Conservation (phyloP, 345 rosid genomes). For the Gossypium longicalyx region DNA sequence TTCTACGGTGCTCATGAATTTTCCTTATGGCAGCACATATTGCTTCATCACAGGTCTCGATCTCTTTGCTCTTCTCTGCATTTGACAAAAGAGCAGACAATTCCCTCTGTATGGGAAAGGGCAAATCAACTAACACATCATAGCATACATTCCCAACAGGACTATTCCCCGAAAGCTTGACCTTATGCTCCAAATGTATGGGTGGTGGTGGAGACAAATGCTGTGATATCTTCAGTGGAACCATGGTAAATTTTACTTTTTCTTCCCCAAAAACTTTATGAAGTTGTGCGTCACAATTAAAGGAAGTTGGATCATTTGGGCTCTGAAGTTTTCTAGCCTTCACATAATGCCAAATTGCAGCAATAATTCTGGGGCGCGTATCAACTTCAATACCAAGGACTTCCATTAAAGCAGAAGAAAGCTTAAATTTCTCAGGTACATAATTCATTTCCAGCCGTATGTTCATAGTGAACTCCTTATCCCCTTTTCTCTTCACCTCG, state of each 20-base stretch:
- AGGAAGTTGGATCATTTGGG: constrained; percentile 79
- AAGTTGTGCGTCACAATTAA: constrained; percentile 79
- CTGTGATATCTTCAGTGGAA: constrained; percentile 80
- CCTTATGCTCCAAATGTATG: constrained; percentile 80
- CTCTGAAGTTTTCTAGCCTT: constrained; percentile 93
- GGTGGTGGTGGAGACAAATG: constrained; percentile 88
- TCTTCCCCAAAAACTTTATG: constrained; percentile 91
- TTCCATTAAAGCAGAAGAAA: constrained; percentile 80
- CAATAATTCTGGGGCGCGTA: constrained; percentile 92
- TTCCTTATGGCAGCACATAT: constrained; percentile 87
- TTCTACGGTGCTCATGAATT: constrained; percentile 87
- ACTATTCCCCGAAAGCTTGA: constrained; percentile 81
- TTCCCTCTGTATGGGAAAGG: constrained; percentile 90
- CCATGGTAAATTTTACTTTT: constrained; percentile 74
- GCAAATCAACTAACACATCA: constrained; percentile 91
- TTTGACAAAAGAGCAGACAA: constrained; percentile 71
- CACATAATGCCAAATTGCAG: constrained; percentile 97
- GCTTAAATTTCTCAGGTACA: constrained; percentile 87
- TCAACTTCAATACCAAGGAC: constrained; percentile 97
- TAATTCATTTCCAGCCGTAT: constrained; percentile 89
- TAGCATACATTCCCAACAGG: constrained; percentile 87
- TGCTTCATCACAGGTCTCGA: constrained; percentile 89
- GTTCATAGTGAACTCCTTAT: constrained; percentile 72
- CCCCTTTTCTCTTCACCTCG: constrained; percentile 96
- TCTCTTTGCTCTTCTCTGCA: constrained; percentile 96